Evolutionary conservation across 768 basidiomycete species (phyloP).

Genomic region (Multifurca ochricompacta): DNA sequence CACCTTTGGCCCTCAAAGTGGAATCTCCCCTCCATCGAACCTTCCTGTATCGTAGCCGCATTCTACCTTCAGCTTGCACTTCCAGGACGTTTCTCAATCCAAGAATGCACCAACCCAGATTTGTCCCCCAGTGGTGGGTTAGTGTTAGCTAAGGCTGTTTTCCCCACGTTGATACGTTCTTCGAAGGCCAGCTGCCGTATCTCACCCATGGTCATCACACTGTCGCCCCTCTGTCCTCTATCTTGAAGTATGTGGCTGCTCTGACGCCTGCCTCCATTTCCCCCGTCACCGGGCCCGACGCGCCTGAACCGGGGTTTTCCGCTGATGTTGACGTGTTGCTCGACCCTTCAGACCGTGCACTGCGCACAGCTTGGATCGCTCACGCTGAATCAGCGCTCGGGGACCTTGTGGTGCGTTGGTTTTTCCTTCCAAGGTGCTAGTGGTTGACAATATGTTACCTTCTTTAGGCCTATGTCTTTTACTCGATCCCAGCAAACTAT

Average conservation of each 20-base stretch:
- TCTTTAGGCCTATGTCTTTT: conserved; percentile 53
- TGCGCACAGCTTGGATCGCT: conserved; percentile 53
- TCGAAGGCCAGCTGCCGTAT: conserved; percentile 63
- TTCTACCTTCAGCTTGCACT: conserved; percentile 61
- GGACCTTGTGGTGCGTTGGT: conserved; percentile 55
- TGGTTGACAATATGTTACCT: conserved; percentile 8
- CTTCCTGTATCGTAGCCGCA: conserved; percentile 54
- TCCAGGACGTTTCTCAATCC: conserved; percentile 58
- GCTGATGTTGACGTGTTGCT: conserved; percentile 45
- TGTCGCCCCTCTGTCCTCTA: conserved; percentile 48
- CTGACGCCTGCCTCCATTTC: conserved; percentile 31
- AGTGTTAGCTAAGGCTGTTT: conserved; percentile 16
- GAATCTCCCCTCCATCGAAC: conserved; percentile 59
- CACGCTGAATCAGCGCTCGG: conserved; percentile 62
- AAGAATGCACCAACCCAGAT: conserved; percentile 61
- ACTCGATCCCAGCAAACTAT: conserved; percentile 59
- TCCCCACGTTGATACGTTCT: neutral
- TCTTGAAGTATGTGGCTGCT: conserved; percentile 56
- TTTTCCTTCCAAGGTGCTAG: neutral
- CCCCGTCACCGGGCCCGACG: conserved; percentile 23
- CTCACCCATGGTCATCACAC: conserved; percentile 48
- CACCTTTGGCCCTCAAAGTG: conserved; percentile 68
- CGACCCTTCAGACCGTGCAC: conserved; percentile 39
- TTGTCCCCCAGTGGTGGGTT: conserved; percentile 62
- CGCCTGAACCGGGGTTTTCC: conserved; percentile 14